Percentiles rank a stretch among this genome's conserved stretches.
Conservation (phyloP, 2,329 filamentous ascomycete genomes). For the Trichoderma hamatum region DNA sequence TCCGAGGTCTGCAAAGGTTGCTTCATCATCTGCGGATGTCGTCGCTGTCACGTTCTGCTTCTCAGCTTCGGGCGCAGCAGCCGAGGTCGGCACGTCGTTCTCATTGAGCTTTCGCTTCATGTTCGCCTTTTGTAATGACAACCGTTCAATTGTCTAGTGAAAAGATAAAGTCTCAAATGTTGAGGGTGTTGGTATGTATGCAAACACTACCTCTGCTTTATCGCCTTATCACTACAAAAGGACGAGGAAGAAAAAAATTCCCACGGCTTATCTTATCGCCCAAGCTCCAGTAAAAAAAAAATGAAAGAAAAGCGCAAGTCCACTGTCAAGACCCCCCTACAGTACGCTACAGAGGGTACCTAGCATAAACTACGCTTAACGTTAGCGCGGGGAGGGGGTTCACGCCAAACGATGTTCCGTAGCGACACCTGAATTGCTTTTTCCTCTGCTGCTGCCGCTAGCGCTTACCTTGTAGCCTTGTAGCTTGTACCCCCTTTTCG, state of each 20-base stretch:
- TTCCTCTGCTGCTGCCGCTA: background rate
- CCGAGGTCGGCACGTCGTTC: constrained; percentile 52
- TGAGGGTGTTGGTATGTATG: background rate
- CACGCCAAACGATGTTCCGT: background rate
- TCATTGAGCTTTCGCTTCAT: constrained; percentile 67
- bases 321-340: background rate
- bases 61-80: constrained; percentile 33
- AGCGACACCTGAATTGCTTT: background rate
- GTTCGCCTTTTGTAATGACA: background rate
- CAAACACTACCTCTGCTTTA: constrained; percentile 2
- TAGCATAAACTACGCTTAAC: background rate
- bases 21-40: constrained; percentile 36
- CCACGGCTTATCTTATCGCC: constrained; percentile 21
- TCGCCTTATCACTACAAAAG: constrained; percentile 17
- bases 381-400: background rate
- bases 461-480: constrained; percentile 11
- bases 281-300: constrained; percentile 5
- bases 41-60: constrained; percentile 31
- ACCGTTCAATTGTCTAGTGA: background rate
- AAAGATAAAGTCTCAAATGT: background rate
- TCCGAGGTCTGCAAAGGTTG: constrained; percentile 73
- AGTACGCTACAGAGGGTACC: background rate
- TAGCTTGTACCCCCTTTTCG: constrained; percentile 13
- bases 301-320: no score
- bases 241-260: constrained; percentile 14